These are phyloP conservation scores for Zopfia rhizophila DNA, from an alignment of 2,329 filamentous ascomycete species.

Conservation along the genomic window DNA sequence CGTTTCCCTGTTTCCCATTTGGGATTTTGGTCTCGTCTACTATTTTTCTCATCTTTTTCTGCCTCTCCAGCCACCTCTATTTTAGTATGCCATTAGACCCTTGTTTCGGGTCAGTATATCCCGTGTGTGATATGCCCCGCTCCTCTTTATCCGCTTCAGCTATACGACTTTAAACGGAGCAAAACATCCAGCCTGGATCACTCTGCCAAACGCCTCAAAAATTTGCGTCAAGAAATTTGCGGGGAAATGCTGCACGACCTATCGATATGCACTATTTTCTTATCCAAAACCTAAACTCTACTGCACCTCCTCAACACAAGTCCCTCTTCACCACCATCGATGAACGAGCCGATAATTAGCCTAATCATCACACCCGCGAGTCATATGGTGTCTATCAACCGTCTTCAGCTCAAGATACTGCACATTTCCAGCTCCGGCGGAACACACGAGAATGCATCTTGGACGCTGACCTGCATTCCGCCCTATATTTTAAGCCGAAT, in stretches of 20 bases:
- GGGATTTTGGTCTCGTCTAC: not conserved
- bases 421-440: too few species aligned
- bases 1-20: not conserved
- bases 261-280: constrained; percentile 6
- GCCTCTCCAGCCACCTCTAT: not conserved
- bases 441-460: too few species aligned
- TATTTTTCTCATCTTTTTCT: not conserved
- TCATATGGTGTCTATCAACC: too few species aligned
- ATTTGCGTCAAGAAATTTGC: constrained; percentile 15
- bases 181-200: constrained; percentile 20
- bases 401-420: too few species aligned
- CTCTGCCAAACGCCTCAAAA: constrained; percentile 6
- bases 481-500: too few species aligned
- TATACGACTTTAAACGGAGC: constrained; percentile 12
- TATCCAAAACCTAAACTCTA: constrained; percentile 17
- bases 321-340: not conserved
- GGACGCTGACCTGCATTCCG: too few species aligned
- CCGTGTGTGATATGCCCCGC: constrained; percentile 11
- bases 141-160: constrained; percentile 19
- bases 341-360: not conserved
- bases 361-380: not conserved
- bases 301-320: constrained; percentile 9
- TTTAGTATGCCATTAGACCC: not conserved
- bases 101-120: constrained; percentile 5
- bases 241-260: constrained; percentile 21